Evolutionary conservation across 2,329 filamentous ascomycete species (phyloP).

Genomic region (Colletotrichum sp.): DNA sequence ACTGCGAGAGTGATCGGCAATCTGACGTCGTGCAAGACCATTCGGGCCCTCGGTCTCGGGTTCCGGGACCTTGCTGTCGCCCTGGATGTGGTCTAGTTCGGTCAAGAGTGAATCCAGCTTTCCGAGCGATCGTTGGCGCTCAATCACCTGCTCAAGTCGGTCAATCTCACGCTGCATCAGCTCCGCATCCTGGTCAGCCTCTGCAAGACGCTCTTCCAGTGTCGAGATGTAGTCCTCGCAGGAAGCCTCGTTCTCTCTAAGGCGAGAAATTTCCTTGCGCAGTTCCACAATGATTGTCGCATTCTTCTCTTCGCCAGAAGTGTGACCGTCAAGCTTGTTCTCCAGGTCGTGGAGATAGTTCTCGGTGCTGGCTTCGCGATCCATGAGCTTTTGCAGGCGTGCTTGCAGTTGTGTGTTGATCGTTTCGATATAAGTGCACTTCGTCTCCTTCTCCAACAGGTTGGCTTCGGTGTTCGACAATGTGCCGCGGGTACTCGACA

Average conservation of each 20-base stretch:
- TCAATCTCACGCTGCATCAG: constrained; percentile 97
- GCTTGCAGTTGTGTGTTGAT: constrained; percentile 89
- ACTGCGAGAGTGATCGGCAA: constrained; percentile 58
- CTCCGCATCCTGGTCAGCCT: constrained; percentile 94
- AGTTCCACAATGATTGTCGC: constrained; percentile 83
- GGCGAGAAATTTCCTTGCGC: constrained; percentile 86
- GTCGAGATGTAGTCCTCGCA: constrained; percentile 98
- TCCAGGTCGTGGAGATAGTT: constrained; percentile 93
- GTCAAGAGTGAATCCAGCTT: constrained; percentile 92
- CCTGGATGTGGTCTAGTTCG: constrained; percentile 82
- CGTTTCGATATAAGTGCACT: constrained; percentile 90
- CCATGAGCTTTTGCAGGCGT: constrained; percentile 89
- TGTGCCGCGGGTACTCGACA: constrained; percentile 85
- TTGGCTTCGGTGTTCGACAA: constrained; percentile 85
- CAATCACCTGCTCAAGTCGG: constrained; percentile 90
- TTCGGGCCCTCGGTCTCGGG: constrained; percentile 39
- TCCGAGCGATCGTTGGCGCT: constrained; percentile 92
- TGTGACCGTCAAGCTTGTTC: constrained; percentile 86
- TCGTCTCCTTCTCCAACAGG: constrained; percentile 91
- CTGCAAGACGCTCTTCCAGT: constrained; percentile 90
- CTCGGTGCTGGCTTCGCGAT: constrained; percentile 90
- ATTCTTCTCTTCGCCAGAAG: constrained; percentile 91
- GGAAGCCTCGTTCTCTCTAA: constrained; percentile 87
- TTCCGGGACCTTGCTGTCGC: constrained; percentile 54
- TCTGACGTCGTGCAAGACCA: constrained; percentile 46